Base-by-base conservation (phyloP, 1,284 basidiomycete species). In the Pyrrhoderma lamaoense region DNA sequence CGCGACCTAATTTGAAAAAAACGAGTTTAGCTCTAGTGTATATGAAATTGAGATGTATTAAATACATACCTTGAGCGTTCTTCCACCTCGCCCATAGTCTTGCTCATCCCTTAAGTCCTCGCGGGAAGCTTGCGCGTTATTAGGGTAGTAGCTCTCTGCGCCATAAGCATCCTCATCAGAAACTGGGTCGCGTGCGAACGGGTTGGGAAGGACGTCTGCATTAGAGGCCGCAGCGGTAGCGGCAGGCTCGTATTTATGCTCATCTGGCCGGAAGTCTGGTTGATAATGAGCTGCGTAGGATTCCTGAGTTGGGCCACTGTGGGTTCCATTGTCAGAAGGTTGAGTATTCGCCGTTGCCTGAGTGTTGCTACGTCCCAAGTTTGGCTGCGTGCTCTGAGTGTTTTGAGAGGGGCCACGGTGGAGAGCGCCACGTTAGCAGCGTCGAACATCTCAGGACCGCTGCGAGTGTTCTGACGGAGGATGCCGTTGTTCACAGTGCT, bases 51-150 rank as follows among this genome's bases (percentile, higher is more conserved):
- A 22, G 36, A 25, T 23, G 11, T 11, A 34, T 11, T 21, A 36
- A 37, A 18, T 21, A 55, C 68, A 36, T 40, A 76, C 74, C 71
- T 75, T 75, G 47, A 77, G 60, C 42, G 76, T 71, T 54, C 72
- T 55, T 64, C 64, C 42, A 56, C 64, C 56, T 61, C 66, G 53
- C 25, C 63, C 66, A 52, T 72, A 68, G 38, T 70, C 70, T 38
- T 69, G 66, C 25, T 69, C 66, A 40, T 71, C 69, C 27, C 62
- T 57, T 23, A 69, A 45, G 55, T 65, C 67, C 60, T 53, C 55
- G 19, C 63, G 58, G 21, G 56, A 52, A n/a, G 62, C 61, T 2
- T 61, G 57, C 54, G 58, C 8, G 11, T 16, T 16, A 40, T 18
- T 22, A 54, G 57, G 16, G 50, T 60, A 46, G 50, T 56, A 23